Percentiles rank a stretch among this genome's conserved stretches.
Conservation (phyloP, 2,329 filamentous ascomycete genomes). For the Fusarium coffeatum region DNA sequence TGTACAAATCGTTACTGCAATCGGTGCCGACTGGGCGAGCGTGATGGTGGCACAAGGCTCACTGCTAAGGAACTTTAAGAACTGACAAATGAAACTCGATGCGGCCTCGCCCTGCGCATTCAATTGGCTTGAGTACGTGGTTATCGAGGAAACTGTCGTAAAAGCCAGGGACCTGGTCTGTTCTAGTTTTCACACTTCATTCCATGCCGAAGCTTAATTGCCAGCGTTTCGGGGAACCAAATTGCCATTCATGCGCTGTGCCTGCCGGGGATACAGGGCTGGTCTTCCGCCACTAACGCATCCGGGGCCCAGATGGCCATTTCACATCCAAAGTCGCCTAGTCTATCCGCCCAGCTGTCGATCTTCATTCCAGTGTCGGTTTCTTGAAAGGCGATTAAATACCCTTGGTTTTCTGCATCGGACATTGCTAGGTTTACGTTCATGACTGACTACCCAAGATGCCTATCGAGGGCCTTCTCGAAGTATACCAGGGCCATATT, state of each 20-base stretch:
- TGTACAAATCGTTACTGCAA: neutral
- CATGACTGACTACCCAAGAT: neutral
- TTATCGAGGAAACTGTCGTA: neutral
- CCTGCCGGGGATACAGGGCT: neutral
- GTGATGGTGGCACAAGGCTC: neutral
- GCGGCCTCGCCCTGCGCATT: neutral
- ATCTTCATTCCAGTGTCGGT: conserved; percentile 2
- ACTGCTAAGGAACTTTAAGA: neutral
- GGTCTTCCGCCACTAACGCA: conserved; percentile 3
- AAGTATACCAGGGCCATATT: conserved; percentile 14
- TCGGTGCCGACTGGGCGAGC: neutral
- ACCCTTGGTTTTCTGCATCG: neutral
- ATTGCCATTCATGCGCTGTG: neutral
- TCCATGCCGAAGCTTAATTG: neutral
- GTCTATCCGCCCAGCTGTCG: neutral
- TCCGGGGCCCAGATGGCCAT: conserved; percentile 3
- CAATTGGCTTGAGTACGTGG: neutral
- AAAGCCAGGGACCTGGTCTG: neutral
- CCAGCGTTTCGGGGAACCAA: neutral
- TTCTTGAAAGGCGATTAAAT: neutral
- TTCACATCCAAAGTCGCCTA: neutral
- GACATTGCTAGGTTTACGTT: neutral
- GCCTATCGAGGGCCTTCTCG: conserved; percentile 13
- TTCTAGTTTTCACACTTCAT: neutral
- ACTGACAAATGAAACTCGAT: neutral